Evolutionary conservation across 2,329 filamentous ascomycete species (phyloP).

Genomic region (Dryadomyces sulphureus): DNA sequence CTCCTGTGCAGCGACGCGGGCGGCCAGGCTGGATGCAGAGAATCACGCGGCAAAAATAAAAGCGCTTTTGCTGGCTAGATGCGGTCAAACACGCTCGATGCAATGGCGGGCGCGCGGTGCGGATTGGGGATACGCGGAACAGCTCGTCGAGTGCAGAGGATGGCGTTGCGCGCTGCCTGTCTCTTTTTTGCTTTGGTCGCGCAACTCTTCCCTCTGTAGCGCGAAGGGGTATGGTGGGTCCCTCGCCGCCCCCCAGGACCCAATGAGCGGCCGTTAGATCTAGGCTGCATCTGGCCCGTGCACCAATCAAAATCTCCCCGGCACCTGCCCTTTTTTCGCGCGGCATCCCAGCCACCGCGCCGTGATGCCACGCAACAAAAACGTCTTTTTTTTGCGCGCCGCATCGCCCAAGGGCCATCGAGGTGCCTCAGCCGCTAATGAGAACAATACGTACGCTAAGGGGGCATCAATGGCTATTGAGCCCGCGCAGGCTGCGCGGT

Average conservation of each 20-base stretch:
- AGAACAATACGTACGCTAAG: no score
- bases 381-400: not conserved
- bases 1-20: no score
- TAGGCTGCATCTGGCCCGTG: constrained; percentile 1
- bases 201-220: constrained; percentile 1
- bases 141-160: not conserved
- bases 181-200: constrained; percentile 3
- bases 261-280: not conserved
- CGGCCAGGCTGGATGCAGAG: no score
- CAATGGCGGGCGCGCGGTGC: not conserved
- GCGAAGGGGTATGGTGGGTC: constrained; percentile 1
- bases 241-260: not conserved
- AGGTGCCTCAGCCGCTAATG: no score
- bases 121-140: not conserved
- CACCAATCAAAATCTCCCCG: constrained; percentile 1
- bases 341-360: not conserved
- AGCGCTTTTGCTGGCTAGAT: no score
- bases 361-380: not conserved
- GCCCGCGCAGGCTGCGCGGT: no score
- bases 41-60: no score
- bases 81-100: no score
- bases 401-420: not conserved
- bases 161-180: constrained; percentile 3
- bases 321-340: not conserved
- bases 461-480: no score